Percentiles rank a stretch among this genome's conserved stretches.
Evolutionary conservation across 352 stramenopile genomes (phyloP).

Genomic region (Globisporangium rhizosaccharum): DNA sequence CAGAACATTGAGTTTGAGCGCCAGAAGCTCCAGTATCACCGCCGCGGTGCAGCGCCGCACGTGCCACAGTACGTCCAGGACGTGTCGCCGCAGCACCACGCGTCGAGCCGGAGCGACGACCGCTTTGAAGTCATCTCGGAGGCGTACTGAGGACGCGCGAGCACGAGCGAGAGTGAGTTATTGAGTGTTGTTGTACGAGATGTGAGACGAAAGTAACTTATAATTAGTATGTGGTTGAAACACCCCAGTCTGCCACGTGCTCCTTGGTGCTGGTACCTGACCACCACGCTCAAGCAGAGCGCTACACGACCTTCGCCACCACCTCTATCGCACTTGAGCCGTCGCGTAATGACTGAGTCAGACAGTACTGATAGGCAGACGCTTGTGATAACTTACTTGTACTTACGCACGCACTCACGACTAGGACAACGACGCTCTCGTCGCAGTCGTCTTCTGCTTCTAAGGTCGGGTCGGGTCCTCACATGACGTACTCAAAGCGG

Average conservation of each 20-base stretch:
- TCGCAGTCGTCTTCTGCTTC: no score
- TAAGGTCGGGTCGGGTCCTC: background rate
- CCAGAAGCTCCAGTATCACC: slow-evolving; percentile 7
- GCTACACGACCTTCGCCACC: no score
- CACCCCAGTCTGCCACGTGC: no score
- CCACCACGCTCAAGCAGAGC: no score
- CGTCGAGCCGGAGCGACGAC: background rate
- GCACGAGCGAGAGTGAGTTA: no score
- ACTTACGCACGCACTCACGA: background rate
- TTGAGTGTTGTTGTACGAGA: background rate
- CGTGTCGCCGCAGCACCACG: background rate
- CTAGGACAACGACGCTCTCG: background rate
- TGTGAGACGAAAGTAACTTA: no score
- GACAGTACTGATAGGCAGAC: no score
- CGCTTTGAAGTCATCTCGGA: slow-evolving; percentile 24
- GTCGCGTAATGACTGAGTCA: no score
- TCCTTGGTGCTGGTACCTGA: no score
- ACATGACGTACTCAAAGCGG: slow-evolving; percentile 9
- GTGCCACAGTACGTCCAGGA: background rate
- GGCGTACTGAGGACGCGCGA: background rate
- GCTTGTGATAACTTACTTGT: no score
- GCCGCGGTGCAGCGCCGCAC: background rate
- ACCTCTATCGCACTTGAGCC: no score
- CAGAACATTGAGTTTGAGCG: slow-evolving; percentile 11
- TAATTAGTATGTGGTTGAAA: no score